Base-by-base conservation (phyloP, 768 basidiomycete genomes). In the Trametes punicea region DNA sequence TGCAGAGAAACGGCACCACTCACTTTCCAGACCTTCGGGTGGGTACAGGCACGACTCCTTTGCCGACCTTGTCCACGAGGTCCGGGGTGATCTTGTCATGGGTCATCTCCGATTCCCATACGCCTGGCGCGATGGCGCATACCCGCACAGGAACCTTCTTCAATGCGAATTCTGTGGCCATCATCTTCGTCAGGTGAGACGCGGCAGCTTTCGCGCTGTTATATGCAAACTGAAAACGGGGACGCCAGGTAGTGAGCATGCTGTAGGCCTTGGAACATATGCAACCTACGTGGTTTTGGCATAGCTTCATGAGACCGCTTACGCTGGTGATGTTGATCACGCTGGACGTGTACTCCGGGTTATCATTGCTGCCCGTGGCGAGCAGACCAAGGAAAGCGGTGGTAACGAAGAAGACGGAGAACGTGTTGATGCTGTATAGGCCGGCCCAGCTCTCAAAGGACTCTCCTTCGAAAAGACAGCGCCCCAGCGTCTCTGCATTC, bases 321-420 rank as follows among this genome's bases (percentile, higher is more conserved):
- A 91, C 83, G 47, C 86, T 88, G 3, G 89, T 89, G 60, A 84
- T 84, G 67, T 90, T 91, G 64, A 92, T 79, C 26, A 91, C 84
- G 44, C 72, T 78, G 20, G 89, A 84, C 18, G 81, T 81, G 67
- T 78, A 85, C 4, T 76, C 77, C 7, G 75, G 70, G 29, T 69
- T 67, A 57, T 88, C 87, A 62, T 80, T 75, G 21, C 85, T 81
- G 27, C 88, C 90, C 62, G 83, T 86, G 51, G 83, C 84, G 41
- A 92, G 79, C 38, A 92, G 73, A 4, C 85, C 89, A 41, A 90
- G 70, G 70, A 91, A 90, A 0, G 87, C 90, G 6, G 80, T 82
- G 0, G 87, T 87, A 57, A 84, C 79, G 66, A 91, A 92, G 72
- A 82, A 91, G 50, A 85, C 73, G n/a, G 90, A 84, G 65, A 85